Evolutionary conservation across 306 rosid species (phyloP), one percentile per base, ranked within the genome.

Genomic region (Cucurbita maxima): DNA sequence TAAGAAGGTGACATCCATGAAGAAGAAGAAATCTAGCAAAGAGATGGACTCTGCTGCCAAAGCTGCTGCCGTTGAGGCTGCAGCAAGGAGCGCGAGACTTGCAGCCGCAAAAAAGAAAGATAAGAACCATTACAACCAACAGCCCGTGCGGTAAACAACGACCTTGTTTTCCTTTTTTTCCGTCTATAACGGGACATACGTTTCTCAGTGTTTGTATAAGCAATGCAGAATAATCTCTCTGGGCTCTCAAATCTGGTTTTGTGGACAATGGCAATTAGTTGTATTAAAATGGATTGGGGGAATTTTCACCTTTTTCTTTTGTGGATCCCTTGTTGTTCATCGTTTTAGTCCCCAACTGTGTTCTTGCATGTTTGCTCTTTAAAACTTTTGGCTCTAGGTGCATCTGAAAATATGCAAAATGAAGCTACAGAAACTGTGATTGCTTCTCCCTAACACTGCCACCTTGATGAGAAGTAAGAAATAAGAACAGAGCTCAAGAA

Each of bases 51-150:
- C 80, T 76, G 88, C 95, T 50, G 91, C 92, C 44, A 83, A 80
- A 84, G 96, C 95, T 78, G 97, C 97, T 37, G 86, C 96, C 58
- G 88, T 87, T 55, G 96, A 94, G 82, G 97, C 97, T 53, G 96
- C 90, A 22, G 96, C 92, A 34, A 87, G 99, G 88, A 81, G 60
- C 8, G 97, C 97, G 60, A 88, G 51, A 81, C 96, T 91, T 51
- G 96, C 92, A 57, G 96, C 96, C 0, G 92, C 96, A 0, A 94
- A 94, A 87, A 94, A 94, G 86, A 94, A 89, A 73, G 97, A 91
- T 85, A 94, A 94, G 88, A 88, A 66, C 80, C 99, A 94, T 83
- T 94, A 91, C 77, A 94, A 91, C 78, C 96, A 94, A 79, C 99
- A 91, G 70, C 99, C 96, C 1, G 82, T 89, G 76, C 92, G 96